Conservation (phyloP, 1,284 basidiomycete species). For the Microbotryum saponariae region DNA sequence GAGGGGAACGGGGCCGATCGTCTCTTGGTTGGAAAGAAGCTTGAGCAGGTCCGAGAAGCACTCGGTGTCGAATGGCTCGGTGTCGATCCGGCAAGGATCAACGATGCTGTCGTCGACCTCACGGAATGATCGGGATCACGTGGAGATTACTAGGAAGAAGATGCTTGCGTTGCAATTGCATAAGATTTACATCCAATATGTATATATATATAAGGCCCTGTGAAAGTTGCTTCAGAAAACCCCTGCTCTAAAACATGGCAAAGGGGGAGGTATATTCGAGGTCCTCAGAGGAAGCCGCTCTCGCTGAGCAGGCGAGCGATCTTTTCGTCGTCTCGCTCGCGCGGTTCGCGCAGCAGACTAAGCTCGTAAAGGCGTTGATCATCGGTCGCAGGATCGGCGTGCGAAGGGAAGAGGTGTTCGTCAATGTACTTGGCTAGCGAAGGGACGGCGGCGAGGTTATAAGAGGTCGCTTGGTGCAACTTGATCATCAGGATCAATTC, state of each 20-base stretch:
- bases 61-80: constrained; percentile 62
- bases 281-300: constrained; percentile 23
- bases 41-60: constrained; percentile 53
- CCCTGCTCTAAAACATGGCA: not conserved
- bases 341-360: constrained; percentile 77
- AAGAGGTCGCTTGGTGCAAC: constrained; percentile 84
- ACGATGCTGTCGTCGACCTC: too few relatives aligned
- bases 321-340: constrained; percentile 90
- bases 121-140: too few relatives aligned
- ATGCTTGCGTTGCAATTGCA: too few relatives aligned
- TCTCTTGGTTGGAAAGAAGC: constrained; percentile 43
- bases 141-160: too few relatives aligned
- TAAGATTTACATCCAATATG: too few relatives aligned
- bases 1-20: constrained; percentile 59
- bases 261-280: not conserved
- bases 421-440: constrained; percentile 68
- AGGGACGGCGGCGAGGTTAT: constrained; percentile 69
- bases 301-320: constrained; percentile 53
- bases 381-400: constrained; percentile 18
- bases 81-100: too few relatives aligned
- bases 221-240: not conserved
- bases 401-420: constrained; percentile 51
- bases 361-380: constrained; percentile 57
- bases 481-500: constrained; percentile 95
- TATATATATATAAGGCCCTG: too few relatives aligned